These are phyloP conservation scores for Anastatica hierochuntica DNA, from an alignment of 345 rosid genomes.

Conservation along the genomic window DNA sequence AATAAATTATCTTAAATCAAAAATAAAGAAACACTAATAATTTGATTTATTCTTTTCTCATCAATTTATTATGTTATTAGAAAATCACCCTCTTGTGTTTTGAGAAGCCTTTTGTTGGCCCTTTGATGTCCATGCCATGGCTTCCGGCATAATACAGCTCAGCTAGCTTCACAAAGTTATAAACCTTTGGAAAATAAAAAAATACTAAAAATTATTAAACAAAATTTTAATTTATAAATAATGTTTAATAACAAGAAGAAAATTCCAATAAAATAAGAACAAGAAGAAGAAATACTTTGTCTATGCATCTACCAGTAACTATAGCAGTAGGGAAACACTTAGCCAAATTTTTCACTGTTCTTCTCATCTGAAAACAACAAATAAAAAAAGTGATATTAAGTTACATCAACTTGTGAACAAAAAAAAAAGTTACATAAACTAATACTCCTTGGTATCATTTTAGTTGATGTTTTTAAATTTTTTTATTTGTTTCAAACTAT, in stretches of 20 bases:
- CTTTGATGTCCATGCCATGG: constrained; percentile 99
- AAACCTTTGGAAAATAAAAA: constrained; percentile 42
- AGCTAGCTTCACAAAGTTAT: constrained; percentile 65
- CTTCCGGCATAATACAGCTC: constrained; percentile 96
- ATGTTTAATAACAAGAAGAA: not conserved
- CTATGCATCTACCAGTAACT: constrained; percentile 88
- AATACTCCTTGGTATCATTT: too few relatives aligned
- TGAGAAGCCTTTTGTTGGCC: constrained; percentile 54
- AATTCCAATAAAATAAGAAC: not conserved
- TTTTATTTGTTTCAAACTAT: too few relatives aligned
- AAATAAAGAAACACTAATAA: too few relatives aligned
- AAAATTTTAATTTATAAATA: not conserved
- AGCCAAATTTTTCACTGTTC: constrained; percentile 53
- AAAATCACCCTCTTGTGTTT: constrained; percentile 52
- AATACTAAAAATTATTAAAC: not conserved
- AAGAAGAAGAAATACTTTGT: constrained; percentile 70
- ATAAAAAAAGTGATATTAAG: not conserved
- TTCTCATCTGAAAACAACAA: constrained; percentile 81
- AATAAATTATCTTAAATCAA: not conserved
- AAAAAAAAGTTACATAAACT: too few relatives aligned
- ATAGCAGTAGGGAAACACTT: constrained; percentile 79
- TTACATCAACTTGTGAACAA: too few relatives aligned
- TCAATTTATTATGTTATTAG: too few relatives aligned
- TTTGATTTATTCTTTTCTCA: not conserved
- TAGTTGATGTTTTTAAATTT: too few relatives aligned